Percentiles rank a stretch among this genome's conserved stretches.
Conservation (phyloP, 345 rosid genomes). For the Eucalyptus polybractea region DNA sequence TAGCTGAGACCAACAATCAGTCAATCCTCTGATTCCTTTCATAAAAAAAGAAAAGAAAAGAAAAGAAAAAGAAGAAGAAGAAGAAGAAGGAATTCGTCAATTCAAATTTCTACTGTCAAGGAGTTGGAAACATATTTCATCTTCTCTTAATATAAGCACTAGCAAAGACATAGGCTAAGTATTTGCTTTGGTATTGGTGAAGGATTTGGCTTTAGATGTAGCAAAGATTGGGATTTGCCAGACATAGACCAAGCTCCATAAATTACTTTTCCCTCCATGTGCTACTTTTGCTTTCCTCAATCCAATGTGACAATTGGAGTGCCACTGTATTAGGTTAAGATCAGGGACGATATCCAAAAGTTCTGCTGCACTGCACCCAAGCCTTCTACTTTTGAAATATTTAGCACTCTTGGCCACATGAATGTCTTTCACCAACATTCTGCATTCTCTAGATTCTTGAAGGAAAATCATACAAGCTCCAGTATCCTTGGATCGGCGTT, state of each 20-base stretch:
- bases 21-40: not conserved
- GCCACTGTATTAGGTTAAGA: not conserved
- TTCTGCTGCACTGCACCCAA: not conserved
- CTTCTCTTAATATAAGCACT: not conserved
- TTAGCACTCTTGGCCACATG: not conserved
- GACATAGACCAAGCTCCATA: not conserved
- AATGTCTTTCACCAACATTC: not conserved
- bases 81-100: not conserved
- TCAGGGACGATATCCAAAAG: not conserved
- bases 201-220: not conserved
- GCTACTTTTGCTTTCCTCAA: not conserved
- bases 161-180: not conserved
- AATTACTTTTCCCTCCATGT: not conserved
- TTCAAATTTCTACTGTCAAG: not conserved
- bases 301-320: not conserved
- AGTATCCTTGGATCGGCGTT: constrained; percentile 93
- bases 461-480: constrained; percentile 80
- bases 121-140: not conserved
- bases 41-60: not conserved
- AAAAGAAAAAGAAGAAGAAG: not conserved
- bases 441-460: constrained; percentile 57
- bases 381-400: not conserved
- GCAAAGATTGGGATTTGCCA: not conserved
- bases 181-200: not conserved
- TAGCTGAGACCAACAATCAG: not conserved